These are phyloP conservation scores for Blastobotrys aristatus DNA, from an alignment of 1,139 yeast genomes.

Conservation along the genomic window DNA sequence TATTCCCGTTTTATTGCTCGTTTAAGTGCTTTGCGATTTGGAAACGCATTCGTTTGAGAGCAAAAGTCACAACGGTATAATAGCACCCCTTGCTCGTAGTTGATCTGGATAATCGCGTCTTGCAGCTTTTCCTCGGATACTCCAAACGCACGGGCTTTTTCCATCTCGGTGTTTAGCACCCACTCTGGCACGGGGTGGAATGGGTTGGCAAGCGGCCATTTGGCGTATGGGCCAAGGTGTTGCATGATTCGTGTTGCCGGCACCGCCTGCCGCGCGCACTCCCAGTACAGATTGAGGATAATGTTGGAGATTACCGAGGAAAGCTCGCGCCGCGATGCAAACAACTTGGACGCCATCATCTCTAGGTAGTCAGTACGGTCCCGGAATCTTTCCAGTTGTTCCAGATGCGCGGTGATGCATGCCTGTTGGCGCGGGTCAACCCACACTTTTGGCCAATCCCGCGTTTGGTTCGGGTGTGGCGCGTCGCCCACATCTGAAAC, in stretches of 20 bases:
- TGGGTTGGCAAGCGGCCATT: neutral
- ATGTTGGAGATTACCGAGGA: neutral
- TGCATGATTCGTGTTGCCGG: neutral
- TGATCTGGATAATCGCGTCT: neutral
- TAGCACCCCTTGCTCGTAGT: neutral
- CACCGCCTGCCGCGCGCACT: neutral
- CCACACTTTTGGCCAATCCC: neutral
- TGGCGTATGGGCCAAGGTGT: neutral
- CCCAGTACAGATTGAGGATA: neutral
- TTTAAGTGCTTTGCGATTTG: too few relatives aligned
- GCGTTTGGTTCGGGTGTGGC: neutral
- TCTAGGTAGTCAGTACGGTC: neutral
- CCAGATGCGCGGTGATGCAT: neutral
- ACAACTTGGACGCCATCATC: neutral
- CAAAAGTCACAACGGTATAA: too few relatives aligned
- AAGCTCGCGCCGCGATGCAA: neutral
- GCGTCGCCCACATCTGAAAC: neutral
- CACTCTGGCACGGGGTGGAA: neutral
- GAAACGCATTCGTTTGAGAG: too few relatives aligned
- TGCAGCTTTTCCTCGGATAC: neutral
- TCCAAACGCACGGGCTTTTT: neutral
- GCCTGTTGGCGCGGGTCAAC: neutral
- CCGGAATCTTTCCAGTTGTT: neutral
- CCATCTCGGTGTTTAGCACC: neutral
- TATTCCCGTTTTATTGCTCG: neutral